Percentiles rank a stretch among this genome's conserved stretches.
These are phyloP conservation scores for Yamadazyma spencermartinsiae DNA, from an alignment of 1,139 yeast species.

Conservation along the genomic window DNA sequence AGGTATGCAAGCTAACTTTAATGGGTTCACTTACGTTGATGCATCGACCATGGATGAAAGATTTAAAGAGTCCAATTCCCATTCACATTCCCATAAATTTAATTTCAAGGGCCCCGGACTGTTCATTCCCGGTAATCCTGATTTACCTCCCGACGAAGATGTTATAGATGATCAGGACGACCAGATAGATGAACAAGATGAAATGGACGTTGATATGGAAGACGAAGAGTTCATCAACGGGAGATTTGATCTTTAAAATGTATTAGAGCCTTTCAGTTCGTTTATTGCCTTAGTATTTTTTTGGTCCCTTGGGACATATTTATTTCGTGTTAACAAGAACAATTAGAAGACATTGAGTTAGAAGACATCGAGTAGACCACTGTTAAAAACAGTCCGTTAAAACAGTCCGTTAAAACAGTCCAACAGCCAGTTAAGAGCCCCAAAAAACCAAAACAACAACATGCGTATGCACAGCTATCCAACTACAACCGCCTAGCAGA, in stretches of 20 bases:
- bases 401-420: too few species aligned
- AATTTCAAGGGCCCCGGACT: slow-evolving; percentile 65
- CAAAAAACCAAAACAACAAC: too few species aligned
- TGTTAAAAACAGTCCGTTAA: too few species aligned
- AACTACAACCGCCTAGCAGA: too few species aligned
- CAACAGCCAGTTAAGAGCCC: too few species aligned
- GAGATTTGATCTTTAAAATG: slow-evolving; percentile 67
- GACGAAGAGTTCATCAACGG: slow-evolving; percentile 87
- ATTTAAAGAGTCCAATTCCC: slow-evolving; percentile 27
- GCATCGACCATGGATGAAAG: slow-evolving; percentile 92
- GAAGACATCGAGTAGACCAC: too few species aligned
- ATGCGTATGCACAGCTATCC: too few species aligned
- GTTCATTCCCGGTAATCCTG: slow-evolving; percentile 75
- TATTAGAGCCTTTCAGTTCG: too few species aligned
- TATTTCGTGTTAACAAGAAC: too few species aligned
- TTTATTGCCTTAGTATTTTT: too few species aligned
- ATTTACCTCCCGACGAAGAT: slow-evolving; percentile 79
- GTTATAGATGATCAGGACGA: slow-evolving; percentile 67
- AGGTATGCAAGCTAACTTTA: slow-evolving; percentile 92
- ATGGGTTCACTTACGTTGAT: slow-evolving; percentile 94
- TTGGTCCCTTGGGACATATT: too few species aligned
- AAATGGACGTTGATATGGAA: slow-evolving; percentile 52
- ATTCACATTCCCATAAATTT: slow-evolving; percentile 43
- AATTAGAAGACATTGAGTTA: too few species aligned
- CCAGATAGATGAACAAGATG: slow-evolving; percentile 57